Percentiles rank a stretch among this genome's conserved stretches.
Evolutionary conservation across 1,139 yeast species (phyloP).

Genomic region (Kodamaea fungicola): DNA sequence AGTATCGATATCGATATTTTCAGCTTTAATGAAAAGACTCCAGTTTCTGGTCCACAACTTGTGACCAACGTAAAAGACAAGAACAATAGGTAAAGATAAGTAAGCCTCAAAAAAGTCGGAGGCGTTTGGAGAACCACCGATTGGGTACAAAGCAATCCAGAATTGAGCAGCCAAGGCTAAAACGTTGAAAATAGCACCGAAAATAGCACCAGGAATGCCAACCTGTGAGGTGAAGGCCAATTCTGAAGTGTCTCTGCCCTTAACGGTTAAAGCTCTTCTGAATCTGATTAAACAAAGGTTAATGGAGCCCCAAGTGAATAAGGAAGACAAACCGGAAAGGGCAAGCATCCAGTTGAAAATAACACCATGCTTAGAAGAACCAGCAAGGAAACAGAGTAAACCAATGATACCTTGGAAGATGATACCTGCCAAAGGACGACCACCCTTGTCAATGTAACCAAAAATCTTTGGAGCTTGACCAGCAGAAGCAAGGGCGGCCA

Average conservation of each 20-base stretch:
- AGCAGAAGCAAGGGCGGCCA: constrained; percentile 38
- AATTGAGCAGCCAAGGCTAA: constrained; percentile 38
- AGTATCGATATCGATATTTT: constrained; percentile 59
- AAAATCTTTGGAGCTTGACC: constrained; percentile 38
- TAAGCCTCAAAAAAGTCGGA: constrained; percentile 31
- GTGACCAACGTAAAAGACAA: constrained; percentile 31
- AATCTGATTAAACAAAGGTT: constrained; percentile 37
- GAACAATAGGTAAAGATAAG: constrained; percentile 32
- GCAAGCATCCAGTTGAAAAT: constrained; percentile 43
- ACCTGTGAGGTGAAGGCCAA: constrained; percentile 38
- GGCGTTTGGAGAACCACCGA: constrained; percentile 29
- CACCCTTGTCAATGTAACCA: constrained; percentile 36
- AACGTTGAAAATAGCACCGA: constrained; percentile 30
- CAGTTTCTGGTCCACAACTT: constrained; percentile 32
- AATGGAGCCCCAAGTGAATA: constrained; percentile 42
- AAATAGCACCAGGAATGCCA: constrained; percentile 36
- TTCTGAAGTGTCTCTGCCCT: constrained; percentile 27
- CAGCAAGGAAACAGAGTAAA: constrained; percentile 37
- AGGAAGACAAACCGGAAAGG: constrained; percentile 39
- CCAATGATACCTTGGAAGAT: constrained; percentile 33
- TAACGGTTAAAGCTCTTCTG: constrained; percentile 33
- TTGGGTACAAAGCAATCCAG: constrained; percentile 41
- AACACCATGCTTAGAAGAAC: constrained; percentile 32
- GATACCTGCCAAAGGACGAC: constrained; percentile 42
- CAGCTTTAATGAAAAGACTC: constrained; percentile 24